Evolutionary conservation across 106 monocot genomes (phyloP), one percentile per base, ranked within the genome.

Genomic region (Iris macrosiphon): DNA sequence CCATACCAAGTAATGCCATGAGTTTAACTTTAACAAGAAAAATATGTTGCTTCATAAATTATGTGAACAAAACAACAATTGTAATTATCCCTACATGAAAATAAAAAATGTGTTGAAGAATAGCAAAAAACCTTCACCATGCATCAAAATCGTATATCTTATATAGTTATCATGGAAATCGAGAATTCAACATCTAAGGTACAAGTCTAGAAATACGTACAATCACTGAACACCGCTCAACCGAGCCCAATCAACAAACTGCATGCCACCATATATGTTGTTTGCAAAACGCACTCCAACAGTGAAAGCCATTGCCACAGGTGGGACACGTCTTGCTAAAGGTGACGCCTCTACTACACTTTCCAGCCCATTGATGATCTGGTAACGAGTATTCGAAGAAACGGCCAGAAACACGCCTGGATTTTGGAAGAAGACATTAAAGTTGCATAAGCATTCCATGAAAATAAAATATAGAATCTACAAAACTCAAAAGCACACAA

Each of bases 191-290:
- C n/a, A n/a, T n/a, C n/a, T n/a, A n/a, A n/a, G n/a, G n/a, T n/a
- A n/a, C n/a, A 41, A 41, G 39, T 39, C 13, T 14, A 39, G 18
- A 40, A 42, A 24, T 47, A 1, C 24, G 25, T 47, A 47, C 46
- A 21, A 44, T 92, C 54, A 92, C 31, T 92, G 92, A 55, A 73
- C 72, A 17, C 92, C 92, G 24, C 76, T 79, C 87, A 70, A 76
- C 55, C 87, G 69, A 21, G 92, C 92, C 87, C 87, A 92, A 40
- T 92, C 92, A 1, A 92, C 87, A 50, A 92, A 92, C 51, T 92
- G 92, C 92, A 92, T 92, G 49, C 92, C 92, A 33, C 92, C 92
- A 46, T 92, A 92, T 4, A 92, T 59, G 26, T 92, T 92, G 75
- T 92, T 92, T 21, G 87, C 78, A 43, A 92, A 80, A 2, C 92